Conservation (phyloP, 2,329 filamentous ascomycete species). For the Hymenoscyphus albidus region DNA sequence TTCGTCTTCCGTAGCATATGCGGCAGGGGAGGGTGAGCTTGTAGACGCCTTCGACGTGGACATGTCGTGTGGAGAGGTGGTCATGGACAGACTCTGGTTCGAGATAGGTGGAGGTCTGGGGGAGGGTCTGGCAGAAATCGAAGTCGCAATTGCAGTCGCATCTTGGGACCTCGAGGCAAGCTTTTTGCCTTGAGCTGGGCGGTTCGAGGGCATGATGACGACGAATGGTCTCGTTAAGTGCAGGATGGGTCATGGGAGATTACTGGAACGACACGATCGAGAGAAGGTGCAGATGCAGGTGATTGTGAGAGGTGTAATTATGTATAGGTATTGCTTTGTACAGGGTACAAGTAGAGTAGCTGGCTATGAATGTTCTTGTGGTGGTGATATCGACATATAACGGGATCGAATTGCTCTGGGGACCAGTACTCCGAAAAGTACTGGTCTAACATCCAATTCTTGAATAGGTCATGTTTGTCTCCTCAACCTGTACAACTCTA, state of each 20-base stretch:
- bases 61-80: background rate
- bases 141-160: background rate
- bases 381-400: constrained; percentile 32
- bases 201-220: background rate
- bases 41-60: constrained; percentile 10
- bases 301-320: background rate
- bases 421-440: constrained; percentile 28
- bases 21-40: constrained; percentile 29
- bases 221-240: background rate
- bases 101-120: background rate
- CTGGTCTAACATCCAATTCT: constrained; percentile 36
- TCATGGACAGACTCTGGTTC: background rate
- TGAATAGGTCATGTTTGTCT: constrained; percentile 41
- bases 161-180: background rate
- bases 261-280: background rate
- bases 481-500: constrained; percentile 53
- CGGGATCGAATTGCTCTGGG: constrained; percentile 32
- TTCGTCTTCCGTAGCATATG: constrained; percentile 22
- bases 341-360: background rate
- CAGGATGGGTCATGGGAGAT: background rate
- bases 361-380: background rate
- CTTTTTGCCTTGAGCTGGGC: constrained; percentile 10
- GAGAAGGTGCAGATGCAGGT: background rate
- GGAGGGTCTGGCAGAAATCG: background rate
- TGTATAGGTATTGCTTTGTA: background rate